Conservation (phyloP, 2,329 filamentous ascomycete species). For the Xylogone sp. region DNA sequence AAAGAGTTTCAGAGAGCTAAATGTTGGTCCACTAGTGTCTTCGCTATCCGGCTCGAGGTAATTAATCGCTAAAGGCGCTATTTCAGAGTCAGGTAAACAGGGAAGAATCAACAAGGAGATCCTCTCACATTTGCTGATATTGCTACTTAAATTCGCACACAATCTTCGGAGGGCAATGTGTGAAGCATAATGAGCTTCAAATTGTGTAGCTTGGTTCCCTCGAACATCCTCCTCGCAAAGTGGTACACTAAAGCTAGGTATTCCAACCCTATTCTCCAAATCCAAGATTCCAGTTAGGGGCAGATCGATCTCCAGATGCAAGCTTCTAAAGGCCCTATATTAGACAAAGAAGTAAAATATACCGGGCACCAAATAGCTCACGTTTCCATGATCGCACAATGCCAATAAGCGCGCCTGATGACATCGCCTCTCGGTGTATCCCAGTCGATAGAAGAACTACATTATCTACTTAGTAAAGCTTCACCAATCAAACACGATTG, state of each 20-base stretch:
- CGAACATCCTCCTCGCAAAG: conserved; percentile 44
- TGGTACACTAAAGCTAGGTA: conserved; percentile 48
- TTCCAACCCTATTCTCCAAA: conserved; percentile 48
- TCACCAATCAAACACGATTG: conserved; percentile 7
- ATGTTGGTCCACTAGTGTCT: conserved; percentile 16
- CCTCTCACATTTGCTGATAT: conserved; percentile 47
- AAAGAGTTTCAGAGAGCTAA: conserved; percentile 45
- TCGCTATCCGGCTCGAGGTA: conserved; percentile 8
- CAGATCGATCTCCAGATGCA: conserved; percentile 56
- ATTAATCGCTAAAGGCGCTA: neutral
- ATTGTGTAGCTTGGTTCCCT: conserved; percentile 47
- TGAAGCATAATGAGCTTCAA: conserved; percentile 55
- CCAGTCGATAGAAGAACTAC: conserved; percentile 40
- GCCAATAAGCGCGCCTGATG: conserved; percentile 53
- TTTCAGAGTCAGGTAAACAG: no score
- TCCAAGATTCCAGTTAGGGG: conserved; percentile 51
- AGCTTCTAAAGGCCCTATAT: conserved; percentile 35
- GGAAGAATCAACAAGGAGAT: neutral
- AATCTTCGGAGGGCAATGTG: conserved; percentile 54
- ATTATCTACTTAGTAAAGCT: conserved; percentile 4
- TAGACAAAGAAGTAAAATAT: neutral
- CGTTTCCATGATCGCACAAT: conserved; percentile 53
- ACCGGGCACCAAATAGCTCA: conserved; percentile 22
- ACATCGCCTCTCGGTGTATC: conserved; percentile 44
- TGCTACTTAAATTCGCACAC: conserved; percentile 47